These are phyloP conservation scores for Aeminium ludgeri DNA, from an alignment of 495 filamentous ascomycete species.

Conservation along the genomic window DNA sequence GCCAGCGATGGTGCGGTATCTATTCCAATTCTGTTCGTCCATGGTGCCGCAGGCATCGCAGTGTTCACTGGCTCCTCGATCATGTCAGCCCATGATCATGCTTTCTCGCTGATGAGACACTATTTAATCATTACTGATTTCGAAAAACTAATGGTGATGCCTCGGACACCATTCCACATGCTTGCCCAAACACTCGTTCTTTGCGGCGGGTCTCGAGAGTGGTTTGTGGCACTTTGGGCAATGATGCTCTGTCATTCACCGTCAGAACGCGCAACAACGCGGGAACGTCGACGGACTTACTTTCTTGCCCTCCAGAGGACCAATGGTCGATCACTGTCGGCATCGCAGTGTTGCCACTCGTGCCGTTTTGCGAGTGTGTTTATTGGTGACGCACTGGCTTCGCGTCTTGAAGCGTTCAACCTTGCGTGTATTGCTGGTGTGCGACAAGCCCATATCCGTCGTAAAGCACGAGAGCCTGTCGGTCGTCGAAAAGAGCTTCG, in stretches of 20 bases:
- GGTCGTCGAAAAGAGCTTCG: too few species aligned
- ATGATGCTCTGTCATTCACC: constrained; percentile 15
- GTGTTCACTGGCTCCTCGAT: constrained; percentile 3
- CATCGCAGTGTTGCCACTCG: too few species aligned
- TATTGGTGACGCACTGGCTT: background rate
- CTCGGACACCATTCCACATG: constrained; percentile 20
- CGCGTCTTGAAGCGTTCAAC: too few species aligned
- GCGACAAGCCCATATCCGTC: too few species aligned
- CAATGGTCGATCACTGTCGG: too few species aligned
- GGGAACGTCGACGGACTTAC: too few species aligned
- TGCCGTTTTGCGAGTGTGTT: background rate
- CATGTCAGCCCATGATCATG: constrained; percentile 1
- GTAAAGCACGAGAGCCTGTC: too few species aligned
- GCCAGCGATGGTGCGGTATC: constrained; percentile 16
- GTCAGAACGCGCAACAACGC: background rate
- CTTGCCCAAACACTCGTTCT: constrained; percentile 12
- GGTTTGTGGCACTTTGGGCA: constrained; percentile 18
- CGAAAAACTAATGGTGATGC: constrained; percentile 19
- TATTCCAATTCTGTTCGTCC: constrained; percentile 13
- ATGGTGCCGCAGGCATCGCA: constrained; percentile 13
- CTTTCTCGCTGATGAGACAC: background rate
- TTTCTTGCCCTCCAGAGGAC: too few species aligned
- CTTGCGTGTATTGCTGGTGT: background rate
- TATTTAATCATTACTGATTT: constrained; percentile 4
- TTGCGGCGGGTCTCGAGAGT: constrained; percentile 10